These are phyloP conservation scores for Sextonia rubra DNA, from an alignment of 164 flowering plant species.

Conservation along the genomic window DNA sequence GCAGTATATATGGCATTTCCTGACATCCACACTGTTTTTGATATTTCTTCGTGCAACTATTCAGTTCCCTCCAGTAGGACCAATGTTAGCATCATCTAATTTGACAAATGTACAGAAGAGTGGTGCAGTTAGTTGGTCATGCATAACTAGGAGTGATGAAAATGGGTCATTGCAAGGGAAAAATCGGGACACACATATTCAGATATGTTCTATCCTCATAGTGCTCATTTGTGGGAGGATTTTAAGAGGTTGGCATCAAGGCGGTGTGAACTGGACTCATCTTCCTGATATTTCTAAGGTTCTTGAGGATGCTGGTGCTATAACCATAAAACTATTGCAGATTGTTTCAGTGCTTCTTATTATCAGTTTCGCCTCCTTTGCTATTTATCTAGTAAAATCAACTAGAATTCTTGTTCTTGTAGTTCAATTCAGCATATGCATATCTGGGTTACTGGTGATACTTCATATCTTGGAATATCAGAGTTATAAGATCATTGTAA, in stretches of 20 bases:
- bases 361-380: constrained; percentile 31
- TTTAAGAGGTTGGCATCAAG: constrained; percentile 97
- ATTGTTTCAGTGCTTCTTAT: constrained; percentile 42
- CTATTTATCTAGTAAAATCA: constrained; percentile 26
- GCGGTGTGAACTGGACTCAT: constrained; percentile 95
- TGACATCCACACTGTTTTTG: constrained; percentile 58
- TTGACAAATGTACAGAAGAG: constrained; percentile 18
- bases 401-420: constrained; percentile 25
- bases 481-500: constrained; percentile 21
- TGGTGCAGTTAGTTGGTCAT: background rate
- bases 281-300: constrained; percentile 92
- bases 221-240: constrained; percentile 74
- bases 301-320: constrained; percentile 60
- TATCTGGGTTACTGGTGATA: constrained; percentile 50
- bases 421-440: constrained; percentile 31
- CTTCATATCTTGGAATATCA: constrained; percentile 36
- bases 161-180: background rate
- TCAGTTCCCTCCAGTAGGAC: constrained; percentile 23
- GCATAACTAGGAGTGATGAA: background rate
- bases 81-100: constrained; percentile 8
- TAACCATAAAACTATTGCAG: constrained; percentile 35
- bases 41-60: constrained; percentile 53
- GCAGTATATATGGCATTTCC: constrained; percentile 89
- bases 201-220: constrained; percentile 29
- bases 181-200: constrained; percentile 7